Evolutionary conservation across 164 flowering plant genomes (phyloP), one percentile per base, ranked within the genome.

Genomic region (Vitis cinerea): DNA sequence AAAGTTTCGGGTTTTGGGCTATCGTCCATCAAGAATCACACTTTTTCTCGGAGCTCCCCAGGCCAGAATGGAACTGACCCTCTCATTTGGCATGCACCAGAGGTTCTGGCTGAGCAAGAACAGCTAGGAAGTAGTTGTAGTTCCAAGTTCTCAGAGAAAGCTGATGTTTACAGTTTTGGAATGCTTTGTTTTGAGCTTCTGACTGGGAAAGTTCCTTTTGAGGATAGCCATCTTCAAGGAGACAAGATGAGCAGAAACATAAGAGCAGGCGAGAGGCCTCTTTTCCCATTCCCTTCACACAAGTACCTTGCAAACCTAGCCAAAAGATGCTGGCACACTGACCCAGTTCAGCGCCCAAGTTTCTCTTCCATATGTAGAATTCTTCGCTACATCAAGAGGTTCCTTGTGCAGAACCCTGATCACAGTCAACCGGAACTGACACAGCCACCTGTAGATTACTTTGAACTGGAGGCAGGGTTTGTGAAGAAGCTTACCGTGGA

Each of bases 171-270:
- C 78, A 94, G 99, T 77, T 94, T 88, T 69, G 97, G 84, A 10
- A 94, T 94, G 99, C 70, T 94, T 9, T 89, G 95, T 63, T 94
- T 94, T 51, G 85, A 94, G 84, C 83, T 95, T 50, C 48, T 92
- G 68, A 87, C 96, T 0, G 99, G 99, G 37, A 95, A 95, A 82
- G 83, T 92, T 15, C 95, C 97, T 0, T 94, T 90, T 65, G 97
- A 89, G 27, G 97, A 90, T 48, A 70, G 87, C 1, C 97, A 94
- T 80, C 91, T 92, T 10, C 95, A 89, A 72, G 97, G 99, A 61
- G 99, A 92, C 29, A 90, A 88, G 79, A 87, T 86, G 90, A 85
- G 87, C 29, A 65, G 87, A 68, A 94, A 90, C 73, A 83, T 94
- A 29, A 82, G 86, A 64, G 88, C 90, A 16, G 98, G 98, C 8